These are phyloP conservation scores for Cladosporium halotolerans DNA, from an alignment of 2,329 filamentous ascomycete species.

Conservation along the genomic window DNA sequence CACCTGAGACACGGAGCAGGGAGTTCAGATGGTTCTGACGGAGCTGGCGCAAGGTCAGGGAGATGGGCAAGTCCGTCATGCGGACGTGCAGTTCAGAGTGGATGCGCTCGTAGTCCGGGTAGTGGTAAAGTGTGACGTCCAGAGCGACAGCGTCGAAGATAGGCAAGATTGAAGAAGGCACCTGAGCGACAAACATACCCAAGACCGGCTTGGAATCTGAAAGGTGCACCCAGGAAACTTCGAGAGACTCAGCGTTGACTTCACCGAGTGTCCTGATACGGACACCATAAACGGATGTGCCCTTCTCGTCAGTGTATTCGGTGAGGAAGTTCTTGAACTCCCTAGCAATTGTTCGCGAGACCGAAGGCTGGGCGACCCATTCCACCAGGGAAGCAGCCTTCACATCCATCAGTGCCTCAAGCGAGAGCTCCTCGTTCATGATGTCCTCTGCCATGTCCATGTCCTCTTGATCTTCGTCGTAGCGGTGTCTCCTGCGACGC, in stretches of 20 bases:
- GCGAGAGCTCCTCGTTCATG: slow-evolving; percentile 89
- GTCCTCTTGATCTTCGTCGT: slow-evolving; percentile 91
- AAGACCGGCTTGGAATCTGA: slow-evolving; percentile 86
- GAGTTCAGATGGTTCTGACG: slow-evolving; percentile 95
- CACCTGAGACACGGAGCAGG: slow-evolving; percentile 85
- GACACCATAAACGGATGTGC: slow-evolving; percentile 88
- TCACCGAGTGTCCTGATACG: slow-evolving; percentile 94
- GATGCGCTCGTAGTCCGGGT: slow-evolving; percentile 95
- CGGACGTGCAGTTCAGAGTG: slow-evolving; percentile 97
- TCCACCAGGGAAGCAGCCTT: slow-evolving; percentile 91
- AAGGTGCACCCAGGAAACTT: slow-evolving; percentile 92
- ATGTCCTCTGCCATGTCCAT: slow-evolving; percentile 84
- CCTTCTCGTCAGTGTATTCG: slow-evolving; percentile 85
- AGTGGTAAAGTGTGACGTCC: slow-evolving; percentile 91
- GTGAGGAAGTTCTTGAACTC: slow-evolving; percentile 98
- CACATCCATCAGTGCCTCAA: slow-evolving; percentile 85
- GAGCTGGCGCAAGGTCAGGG: slow-evolving; percentile 90
- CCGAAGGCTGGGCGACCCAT: slow-evolving; percentile 85
- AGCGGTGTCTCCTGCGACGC: slow-evolving; percentile 76
- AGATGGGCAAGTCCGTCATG: slow-evolving; percentile 87
- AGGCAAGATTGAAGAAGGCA: slow-evolving; percentile 88
- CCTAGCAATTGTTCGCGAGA: slow-evolving; percentile 86
- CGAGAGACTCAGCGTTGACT: slow-evolving; percentile 89
- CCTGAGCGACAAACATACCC: slow-evolving; percentile 93
- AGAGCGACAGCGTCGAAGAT: slow-evolving; percentile 96